Percentiles rank a stretch among this genome's conserved stretches.
Evolutionary conservation across 2,329 filamentous ascomycete species (phyloP).

Genomic region (Exutisphaerella laricina): DNA sequence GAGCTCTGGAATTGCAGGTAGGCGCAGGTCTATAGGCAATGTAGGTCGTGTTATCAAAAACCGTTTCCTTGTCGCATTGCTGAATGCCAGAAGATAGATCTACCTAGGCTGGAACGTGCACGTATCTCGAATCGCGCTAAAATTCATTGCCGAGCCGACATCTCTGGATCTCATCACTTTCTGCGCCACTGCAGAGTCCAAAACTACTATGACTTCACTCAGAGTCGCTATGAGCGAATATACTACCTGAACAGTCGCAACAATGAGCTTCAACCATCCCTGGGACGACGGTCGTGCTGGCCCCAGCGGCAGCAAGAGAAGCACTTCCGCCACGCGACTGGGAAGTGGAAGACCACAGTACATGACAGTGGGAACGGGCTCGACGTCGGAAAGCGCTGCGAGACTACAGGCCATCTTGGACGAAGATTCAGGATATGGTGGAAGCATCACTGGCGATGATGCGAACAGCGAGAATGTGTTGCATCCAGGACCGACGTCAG

Average conservation of each 20-base stretch:
- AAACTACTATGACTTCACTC: no score
- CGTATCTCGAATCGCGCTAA: no score
- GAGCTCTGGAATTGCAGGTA: no score
- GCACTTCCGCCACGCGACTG: constrained; percentile 20
- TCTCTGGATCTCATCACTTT: no score
- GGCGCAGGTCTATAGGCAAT: no score
- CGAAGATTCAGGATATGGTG: constrained; percentile 86
- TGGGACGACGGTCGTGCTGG: constrained; percentile 27
- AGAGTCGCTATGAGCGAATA: constrained; percentile 1
- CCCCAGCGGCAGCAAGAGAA: constrained; percentile 25
- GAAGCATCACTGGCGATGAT: constrained; percentile 63
- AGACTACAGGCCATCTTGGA: constrained; percentile 77
- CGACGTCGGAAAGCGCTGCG: constrained; percentile 73
- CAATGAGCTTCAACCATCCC: constrained; percentile 33
- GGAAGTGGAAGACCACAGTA: constrained; percentile 54
- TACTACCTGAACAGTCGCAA: constrained; percentile 7
- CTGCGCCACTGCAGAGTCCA: no score
- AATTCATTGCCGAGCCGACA: no score
- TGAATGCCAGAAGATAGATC: no score
- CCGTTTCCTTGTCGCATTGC: no score
- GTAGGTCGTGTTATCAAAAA: no score
- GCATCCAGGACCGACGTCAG: constrained; percentile 52
- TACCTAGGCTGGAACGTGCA: no score
- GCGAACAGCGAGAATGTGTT: constrained; percentile 49
- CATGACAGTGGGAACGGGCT: constrained; percentile 82